Evolutionary conservation across 116 monocot species (phyloP), one percentile per base, ranked within the genome.

Genomic region (Phalaenopsis hybrid): DNA sequence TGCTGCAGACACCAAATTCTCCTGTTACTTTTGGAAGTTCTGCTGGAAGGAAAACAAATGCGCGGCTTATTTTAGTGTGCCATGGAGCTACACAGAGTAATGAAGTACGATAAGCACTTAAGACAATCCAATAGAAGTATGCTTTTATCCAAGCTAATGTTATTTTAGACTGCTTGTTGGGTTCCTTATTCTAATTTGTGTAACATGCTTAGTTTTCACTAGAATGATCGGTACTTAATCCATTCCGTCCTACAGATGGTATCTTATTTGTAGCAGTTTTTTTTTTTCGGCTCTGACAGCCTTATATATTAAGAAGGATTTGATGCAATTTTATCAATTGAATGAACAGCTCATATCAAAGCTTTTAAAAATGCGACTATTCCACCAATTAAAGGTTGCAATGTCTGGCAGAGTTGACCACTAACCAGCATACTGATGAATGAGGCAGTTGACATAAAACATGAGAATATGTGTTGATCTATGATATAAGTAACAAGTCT

Each of bases 1-100:
- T 80, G 11, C 69, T 84, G 80, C 92, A 97, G 97, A 97, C 97
- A 4, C 94, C 97, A 82, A 89, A 90, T 88, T 90, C 94, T 82
- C 97, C 97, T 6, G 77, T 96, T 49, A 81, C 92, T 72, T 57
- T 20, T 77, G 89, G 87, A 82, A 85, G 81, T 44, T 87, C 89
- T 65, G 85, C 45, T 58, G 94, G 88, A 85, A 88, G 89, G 75
- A 88, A 87, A 86, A 70, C 89, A 10, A 77, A 25, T 44, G 82
- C 76, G 49, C 77, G 84, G 69, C 87, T 91, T 25, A 80, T 94
- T 85, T 87, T 94, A 77, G 94, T 91, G 8, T 88, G 89, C 70
- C 84, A 94, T 81, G 94, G 94, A 79, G 85, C 84, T 12, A 91
- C 90, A 85, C 81, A 89, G 77, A 88, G 80, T 79, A 79, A 33